phyloP scores from a whole-genome alignment of 768 basidiomycete species.

The Xerocomus brunneocitrinus region DNA sequence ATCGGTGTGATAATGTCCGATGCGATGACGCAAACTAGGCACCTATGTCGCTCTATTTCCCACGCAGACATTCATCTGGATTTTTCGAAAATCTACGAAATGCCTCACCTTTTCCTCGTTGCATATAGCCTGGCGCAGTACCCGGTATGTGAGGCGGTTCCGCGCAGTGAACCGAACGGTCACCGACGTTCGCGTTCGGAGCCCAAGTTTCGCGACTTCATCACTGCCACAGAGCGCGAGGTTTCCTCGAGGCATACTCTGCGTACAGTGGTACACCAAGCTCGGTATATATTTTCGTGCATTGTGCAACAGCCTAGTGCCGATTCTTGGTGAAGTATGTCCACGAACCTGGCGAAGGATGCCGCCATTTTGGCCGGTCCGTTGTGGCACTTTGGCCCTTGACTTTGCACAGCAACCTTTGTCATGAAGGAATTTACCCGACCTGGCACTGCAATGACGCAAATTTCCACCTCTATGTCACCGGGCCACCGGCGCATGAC shows the following conservation, averaged over 20 bases:
- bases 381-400: not conserved
- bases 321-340: not conserved
- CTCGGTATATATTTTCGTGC: not conserved
- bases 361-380: not conserved
- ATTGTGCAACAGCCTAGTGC: not conserved
- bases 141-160: conserved; percentile 10
- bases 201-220: not conserved
- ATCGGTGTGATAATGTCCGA: not conserved
- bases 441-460: conserved; percentile 22
- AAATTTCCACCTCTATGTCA: conserved; percentile 10
- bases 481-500: conserved; percentile 10
- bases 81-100: conserved; percentile 3
- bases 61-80: not conserved
- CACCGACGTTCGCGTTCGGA: conserved; percentile 6
- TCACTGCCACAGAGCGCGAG: conserved; percentile 25
- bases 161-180: conserved; percentile 2
- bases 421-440: conserved; percentile 6
- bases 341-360: conserved; percentile 6
- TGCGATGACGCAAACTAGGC: not conserved
- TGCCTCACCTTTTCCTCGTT: conserved; percentile 24
- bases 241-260: conserved; percentile 26
- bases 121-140: conserved; percentile 3
- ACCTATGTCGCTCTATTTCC: not conserved
- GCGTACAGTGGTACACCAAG: not conserved
- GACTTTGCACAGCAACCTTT: conserved; percentile 10